These are phyloP conservation scores for Monosporascus ibericus DNA, from an alignment of 2,329 filamentous ascomycete species.

Conservation along the genomic window DNA sequence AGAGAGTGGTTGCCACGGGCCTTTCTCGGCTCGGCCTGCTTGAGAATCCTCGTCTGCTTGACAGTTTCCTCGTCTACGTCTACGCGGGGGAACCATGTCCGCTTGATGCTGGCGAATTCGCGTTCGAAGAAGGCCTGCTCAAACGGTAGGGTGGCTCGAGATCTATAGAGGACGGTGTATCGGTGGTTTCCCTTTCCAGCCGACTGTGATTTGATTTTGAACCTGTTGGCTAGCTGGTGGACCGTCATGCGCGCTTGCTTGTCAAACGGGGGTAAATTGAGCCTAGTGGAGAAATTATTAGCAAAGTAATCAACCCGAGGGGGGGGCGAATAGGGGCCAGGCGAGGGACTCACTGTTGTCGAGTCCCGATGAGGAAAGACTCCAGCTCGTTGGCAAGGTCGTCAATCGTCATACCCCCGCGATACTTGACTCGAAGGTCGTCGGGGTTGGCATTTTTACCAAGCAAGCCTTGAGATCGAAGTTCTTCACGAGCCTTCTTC, in stretches of 20 bases:
- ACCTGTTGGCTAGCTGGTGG: slow-evolving; percentile 69
- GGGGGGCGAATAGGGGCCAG: neutral
- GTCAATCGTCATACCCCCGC: slow-evolving; percentile 61
- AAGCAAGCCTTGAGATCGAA: slow-evolving; percentile 60
- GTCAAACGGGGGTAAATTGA: slow-evolving; percentile 78
- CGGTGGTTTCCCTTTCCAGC: slow-evolving; percentile 66
- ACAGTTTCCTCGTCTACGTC: slow-evolving; percentile 31
- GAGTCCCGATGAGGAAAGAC: slow-evolving; percentile 58
- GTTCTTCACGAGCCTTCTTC: slow-evolving; percentile 63
- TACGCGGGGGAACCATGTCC: slow-evolving; percentile 50
- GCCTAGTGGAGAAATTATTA: slow-evolving; percentile 35
- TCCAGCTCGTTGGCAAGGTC: slow-evolving; percentile 69
- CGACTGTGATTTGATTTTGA: slow-evolving; percentile 81
- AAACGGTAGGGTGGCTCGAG: slow-evolving; percentile 56
- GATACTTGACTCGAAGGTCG: slow-evolving; percentile 65
- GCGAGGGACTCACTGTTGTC: slow-evolving; percentile 49
- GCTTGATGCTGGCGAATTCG: slow-evolving; percentile 38
- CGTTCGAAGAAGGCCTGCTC: slow-evolving; percentile 49
- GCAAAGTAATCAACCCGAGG: no score
- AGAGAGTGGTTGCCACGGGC: slow-evolving; percentile 30
- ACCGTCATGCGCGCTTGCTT: slow-evolving; percentile 69
- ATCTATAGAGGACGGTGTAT: slow-evolving; percentile 73
- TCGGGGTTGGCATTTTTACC: slow-evolving; percentile 50
- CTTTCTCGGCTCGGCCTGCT: slow-evolving; percentile 18
- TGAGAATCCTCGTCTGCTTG: slow-evolving; percentile 20